phyloP scores from a whole-genome alignment of 2,329 filamentous ascomycete species.

The Ophiostoma pallidulum region DNA sequence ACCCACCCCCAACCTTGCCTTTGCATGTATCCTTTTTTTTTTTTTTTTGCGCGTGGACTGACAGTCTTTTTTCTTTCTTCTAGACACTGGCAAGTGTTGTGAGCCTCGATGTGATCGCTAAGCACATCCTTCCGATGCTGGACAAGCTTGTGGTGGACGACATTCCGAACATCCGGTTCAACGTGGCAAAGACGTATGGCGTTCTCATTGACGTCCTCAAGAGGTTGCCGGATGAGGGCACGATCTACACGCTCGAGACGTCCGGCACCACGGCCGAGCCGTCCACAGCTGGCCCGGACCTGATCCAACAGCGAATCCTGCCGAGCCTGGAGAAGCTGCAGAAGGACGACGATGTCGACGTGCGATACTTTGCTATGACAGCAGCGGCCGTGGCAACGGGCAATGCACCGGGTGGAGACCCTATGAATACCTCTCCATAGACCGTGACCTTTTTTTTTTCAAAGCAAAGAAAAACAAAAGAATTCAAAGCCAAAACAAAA shows the following conservation, averaged over 20 bases:
- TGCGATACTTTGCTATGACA: conserved; percentile 93
- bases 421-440: conserved; percentile 59
- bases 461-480: conserved; percentile 1
- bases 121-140: conserved; percentile 90
- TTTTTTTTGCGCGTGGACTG: neutral
- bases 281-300: conserved; percentile 62
- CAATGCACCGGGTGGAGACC: conserved; percentile 39
- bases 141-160: conserved; percentile 89
- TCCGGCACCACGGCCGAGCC: conserved; percentile 52
- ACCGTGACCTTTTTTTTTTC: conserved; percentile 19
- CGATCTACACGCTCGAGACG: conserved; percentile 77
- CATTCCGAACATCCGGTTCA: conserved; percentile 98
- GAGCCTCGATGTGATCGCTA: conserved; percentile 84
- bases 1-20: too few species aligned
- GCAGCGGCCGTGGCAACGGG: conserved; percentile 56
- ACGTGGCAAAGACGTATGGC: conserved; percentile 95
- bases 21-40: conserved; percentile 55
- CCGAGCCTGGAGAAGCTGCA: conserved; percentile 91
- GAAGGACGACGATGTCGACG: conserved; percentile 95
- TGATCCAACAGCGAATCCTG: conserved; percentile 78
- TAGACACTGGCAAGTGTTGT: conserved; percentile 91
- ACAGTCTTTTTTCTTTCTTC: conserved; percentile 6
- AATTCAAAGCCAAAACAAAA: neutral
- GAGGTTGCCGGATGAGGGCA: conserved; percentile 80
- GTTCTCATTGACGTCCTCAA: conserved; percentile 86